These are phyloP conservation scores for Dujonia santamariae DNA, from an alignment of 1,139 yeast species.

Conservation along the genomic window DNA sequence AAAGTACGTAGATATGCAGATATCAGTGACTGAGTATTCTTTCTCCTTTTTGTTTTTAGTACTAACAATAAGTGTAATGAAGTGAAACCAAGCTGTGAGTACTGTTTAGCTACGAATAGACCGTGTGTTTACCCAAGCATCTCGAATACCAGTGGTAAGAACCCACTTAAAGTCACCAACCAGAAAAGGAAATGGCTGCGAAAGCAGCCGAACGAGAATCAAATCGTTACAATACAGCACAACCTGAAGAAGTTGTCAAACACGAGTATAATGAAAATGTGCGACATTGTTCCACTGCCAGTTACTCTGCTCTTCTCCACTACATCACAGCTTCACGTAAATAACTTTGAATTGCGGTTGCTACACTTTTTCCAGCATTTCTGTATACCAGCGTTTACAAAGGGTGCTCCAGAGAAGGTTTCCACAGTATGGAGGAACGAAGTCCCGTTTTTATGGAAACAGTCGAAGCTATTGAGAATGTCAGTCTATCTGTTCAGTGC, in stretches of 20 bases:
- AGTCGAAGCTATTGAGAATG: slow-evolving; percentile 20
- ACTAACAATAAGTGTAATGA: slow-evolving; percentile 28
- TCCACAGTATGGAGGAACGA: slow-evolving; percentile 25
- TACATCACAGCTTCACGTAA: slow-evolving; percentile 18
- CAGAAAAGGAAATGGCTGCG: too few relatives aligned
- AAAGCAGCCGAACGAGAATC: too few relatives aligned
- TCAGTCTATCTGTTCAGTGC: slow-evolving; percentile 22
- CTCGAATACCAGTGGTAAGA: too few relatives aligned
- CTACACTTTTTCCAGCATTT: slow-evolving; percentile 26
- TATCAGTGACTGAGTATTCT: too few relatives aligned
- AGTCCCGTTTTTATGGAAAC: slow-evolving; percentile 23
- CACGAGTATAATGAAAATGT: too few relatives aligned
- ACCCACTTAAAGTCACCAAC: too few relatives aligned
- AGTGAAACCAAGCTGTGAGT: slow-evolving; percentile 34
- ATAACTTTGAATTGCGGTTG: slow-evolving; percentile 28
- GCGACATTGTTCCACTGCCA: too few relatives aligned
- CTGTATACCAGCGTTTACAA: slow-evolving; percentile 23
- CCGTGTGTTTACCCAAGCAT: slow-evolving; percentile 26
- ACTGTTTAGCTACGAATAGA: slow-evolving; percentile 29
- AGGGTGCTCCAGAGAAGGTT: slow-evolving; percentile 17
- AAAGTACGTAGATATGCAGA: slow-evolving; percentile 19
- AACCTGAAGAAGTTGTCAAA: too few relatives aligned
- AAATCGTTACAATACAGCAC: too few relatives aligned
- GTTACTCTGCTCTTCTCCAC: slow-evolving; percentile 3
- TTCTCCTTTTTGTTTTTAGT: slow-evolving; percentile 1